Base-by-base conservation (phyloP, 495 filamentous ascomycete species). In the Tirmania nivea region DNA sequence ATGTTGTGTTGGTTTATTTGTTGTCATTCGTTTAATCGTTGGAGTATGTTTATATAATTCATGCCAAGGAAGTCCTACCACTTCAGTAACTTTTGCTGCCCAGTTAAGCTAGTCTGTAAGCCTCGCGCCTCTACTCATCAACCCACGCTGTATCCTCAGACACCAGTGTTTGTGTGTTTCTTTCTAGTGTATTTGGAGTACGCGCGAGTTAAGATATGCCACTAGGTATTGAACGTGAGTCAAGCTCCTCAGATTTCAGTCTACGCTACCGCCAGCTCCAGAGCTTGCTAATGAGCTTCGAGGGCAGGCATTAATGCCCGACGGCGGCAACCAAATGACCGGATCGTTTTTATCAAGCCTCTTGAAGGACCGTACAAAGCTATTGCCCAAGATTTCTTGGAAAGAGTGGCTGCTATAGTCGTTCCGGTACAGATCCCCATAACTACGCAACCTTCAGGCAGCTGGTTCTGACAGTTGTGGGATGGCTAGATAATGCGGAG, bases 321-420 rank as follows among this genome's bases (percentile, higher is more conserved):
- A 54, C 71, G 69, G 25, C 73, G 76, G 42, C 74, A 76, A 37
- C 80, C 81, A 34, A 86, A 86, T 60, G 72, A 73, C 37, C 73
- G 73, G 54, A 81, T 86, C 60, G 73, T 76, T 55, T 86, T 86
- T 69, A 83, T 89, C 68, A 83, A 83, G 60, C 78, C 83, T 0
- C 69, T 86, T 1, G 69, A 76, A 16, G 79, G 78, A 0, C 68
- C 72, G 0, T 72, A 76, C 53, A 69, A 77, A 51, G 62, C 63
- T 0, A 73, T 73, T 48, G 78, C 84, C 12, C 73, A 79, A 60
- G 77, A 81, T 59, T 86, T 81, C 58, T 68, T 89, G 7, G 78
- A 81, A 58, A 73, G 81, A 20, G 81, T 89, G 52, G 84, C 84
- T 10, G 84, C 84, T 17, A 80, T 86, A 48, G 61, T 64, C 20